Evolutionary conservation across 805 yeast genomes (phyloP).

Genomic region (Priceomyces medius): DNA sequence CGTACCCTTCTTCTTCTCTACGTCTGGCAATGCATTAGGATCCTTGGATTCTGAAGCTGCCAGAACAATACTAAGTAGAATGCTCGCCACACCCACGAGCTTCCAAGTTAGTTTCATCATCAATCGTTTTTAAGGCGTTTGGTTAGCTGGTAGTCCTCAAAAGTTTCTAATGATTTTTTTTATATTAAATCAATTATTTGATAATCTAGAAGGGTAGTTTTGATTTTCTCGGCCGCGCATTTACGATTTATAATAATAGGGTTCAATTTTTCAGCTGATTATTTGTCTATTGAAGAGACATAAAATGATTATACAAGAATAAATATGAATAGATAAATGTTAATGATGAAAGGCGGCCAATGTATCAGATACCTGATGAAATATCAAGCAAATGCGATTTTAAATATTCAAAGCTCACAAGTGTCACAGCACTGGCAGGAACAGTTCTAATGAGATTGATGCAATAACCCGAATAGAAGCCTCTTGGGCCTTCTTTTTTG

Average conservation of each 20-base stretch:
- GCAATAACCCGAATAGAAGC: slow-evolving; percentile 86
- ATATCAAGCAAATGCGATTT: slow-evolving; percentile 47
- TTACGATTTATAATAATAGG: too few species aligned
- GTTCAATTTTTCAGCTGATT: too few species aligned
- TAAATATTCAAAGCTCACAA: slow-evolving; percentile 86
- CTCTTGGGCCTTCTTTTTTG: slow-evolving; percentile 69
- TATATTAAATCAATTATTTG: too few species aligned
- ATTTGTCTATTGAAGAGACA: neutral
- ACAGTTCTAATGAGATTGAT: slow-evolving; percentile 87
- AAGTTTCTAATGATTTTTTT: too few species aligned
- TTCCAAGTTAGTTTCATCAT: slow-evolving; percentile 1
- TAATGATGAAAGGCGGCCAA: neutral
- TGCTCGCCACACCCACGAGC: neutral
- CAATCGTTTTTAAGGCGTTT: too few species aligned
- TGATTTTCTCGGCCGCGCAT: too few species aligned
- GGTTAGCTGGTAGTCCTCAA: too few species aligned
- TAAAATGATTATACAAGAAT: neutral
- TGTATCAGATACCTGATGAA: neutral
- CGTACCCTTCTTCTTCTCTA: neutral
- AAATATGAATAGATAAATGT: neutral
- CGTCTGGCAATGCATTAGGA: neutral
- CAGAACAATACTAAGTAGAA: neutral
- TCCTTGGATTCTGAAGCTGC: neutral
- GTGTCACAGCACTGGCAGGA: slow-evolving; percentile 93
- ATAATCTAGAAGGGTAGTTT: too few species aligned